Base-by-base conservation (phyloP, 2,329 filamentous ascomycete genomes). In the Botrytis elliptica region DNA sequence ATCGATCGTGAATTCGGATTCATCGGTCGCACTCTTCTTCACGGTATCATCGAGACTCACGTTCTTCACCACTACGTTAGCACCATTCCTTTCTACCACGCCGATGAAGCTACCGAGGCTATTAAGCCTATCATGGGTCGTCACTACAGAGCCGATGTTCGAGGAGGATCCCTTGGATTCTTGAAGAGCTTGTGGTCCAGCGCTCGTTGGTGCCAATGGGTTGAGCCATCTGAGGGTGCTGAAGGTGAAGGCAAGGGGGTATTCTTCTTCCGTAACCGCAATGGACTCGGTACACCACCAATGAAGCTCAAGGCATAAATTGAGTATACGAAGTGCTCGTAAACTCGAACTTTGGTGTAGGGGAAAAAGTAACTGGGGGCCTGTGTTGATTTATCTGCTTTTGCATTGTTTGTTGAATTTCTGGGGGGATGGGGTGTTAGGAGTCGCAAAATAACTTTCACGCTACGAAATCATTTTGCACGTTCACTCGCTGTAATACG, bases 1-100 rank as follows among this genome's bases (percentile, higher is more conserved):
- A 97, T 98, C 80, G 95, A 98, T 82, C 95, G 95, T 80, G 95
- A 98, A 83, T 97, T 98, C 81, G 95, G 95, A 76, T 98, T 98
- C 87, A 91, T 98, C 81, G 95, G 95, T 75, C 94, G 71, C 6
- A 70, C 65, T 55, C 57, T 73, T 59, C 65, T 73, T 44, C 71
- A 69, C 44, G 55, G 65, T 55, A 73, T 73, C 55, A 70, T 73
- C 55, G 65, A 73, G 36, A 62, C 64, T n/a, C 95, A 98, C 85
- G 95, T 98, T 75, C 92, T 97, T 75, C 95, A 98, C 88, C 95
- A 98, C 89, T 98, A 97, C 84, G 90, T 98, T 83, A 95, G 92
- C 85, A 93, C 90, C 81, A 98, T 98, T 78, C 95, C 95, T 76
- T 98, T 98, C 86, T 98, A 98, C 86, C 88, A 98, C 83, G 95